These are phyloP conservation scores for Huntiella decipiens DNA, from an alignment of 2,329 filamentous ascomycete species.

Conservation along the genomic window DNA sequence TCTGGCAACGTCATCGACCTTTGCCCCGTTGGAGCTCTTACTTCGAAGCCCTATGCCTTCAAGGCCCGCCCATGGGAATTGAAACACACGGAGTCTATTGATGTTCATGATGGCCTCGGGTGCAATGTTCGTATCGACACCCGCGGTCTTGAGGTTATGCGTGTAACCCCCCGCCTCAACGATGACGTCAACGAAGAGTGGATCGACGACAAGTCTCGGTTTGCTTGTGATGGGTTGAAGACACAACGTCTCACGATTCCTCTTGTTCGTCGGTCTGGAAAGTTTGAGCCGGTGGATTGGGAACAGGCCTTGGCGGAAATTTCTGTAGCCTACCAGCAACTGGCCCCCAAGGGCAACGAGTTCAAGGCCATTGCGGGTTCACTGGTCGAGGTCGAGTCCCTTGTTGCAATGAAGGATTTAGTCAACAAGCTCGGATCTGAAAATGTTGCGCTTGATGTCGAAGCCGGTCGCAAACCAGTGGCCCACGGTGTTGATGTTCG, in stretches of 20 bases:
- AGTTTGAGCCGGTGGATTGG: slow-evolving; percentile 87
- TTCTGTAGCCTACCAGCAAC: slow-evolving; percentile 55
- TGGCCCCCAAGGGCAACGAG: slow-evolving; percentile 75
- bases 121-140: slow-evolving; percentile 91
- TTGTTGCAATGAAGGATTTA: slow-evolving; percentile 93
- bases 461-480: slow-evolving; percentile 61
- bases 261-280: slow-evolving; percentile 68
- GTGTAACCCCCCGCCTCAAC: slow-evolving; percentile 77
- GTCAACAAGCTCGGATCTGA: slow-evolving; percentile 94
- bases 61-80: slow-evolving; percentile 92
- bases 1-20: slow-evolving; percentile 97
- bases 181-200: slow-evolving; percentile 98
- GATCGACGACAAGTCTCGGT: slow-evolving; percentile 97
- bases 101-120: slow-evolving; percentile 80
- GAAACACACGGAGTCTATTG: slow-evolving; percentile 87
- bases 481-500: slow-evolving; percentile 87
- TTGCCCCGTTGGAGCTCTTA: slow-evolving; percentile 89
- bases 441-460: slow-evolving; percentile 83
- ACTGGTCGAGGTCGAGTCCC: slow-evolving; percentile 75
- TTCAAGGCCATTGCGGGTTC: slow-evolving; percentile 91
- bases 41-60: slow-evolving; percentile 96
- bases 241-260: slow-evolving; percentile 91
- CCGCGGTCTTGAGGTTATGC: slow-evolving; percentile 89
- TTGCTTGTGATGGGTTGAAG: slow-evolving; percentile 90
- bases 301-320: slow-evolving; percentile 88